phyloP scores from a whole-genome alignment of 2,329 filamentous ascomycete species.

The Penicillium sp. region DNA sequence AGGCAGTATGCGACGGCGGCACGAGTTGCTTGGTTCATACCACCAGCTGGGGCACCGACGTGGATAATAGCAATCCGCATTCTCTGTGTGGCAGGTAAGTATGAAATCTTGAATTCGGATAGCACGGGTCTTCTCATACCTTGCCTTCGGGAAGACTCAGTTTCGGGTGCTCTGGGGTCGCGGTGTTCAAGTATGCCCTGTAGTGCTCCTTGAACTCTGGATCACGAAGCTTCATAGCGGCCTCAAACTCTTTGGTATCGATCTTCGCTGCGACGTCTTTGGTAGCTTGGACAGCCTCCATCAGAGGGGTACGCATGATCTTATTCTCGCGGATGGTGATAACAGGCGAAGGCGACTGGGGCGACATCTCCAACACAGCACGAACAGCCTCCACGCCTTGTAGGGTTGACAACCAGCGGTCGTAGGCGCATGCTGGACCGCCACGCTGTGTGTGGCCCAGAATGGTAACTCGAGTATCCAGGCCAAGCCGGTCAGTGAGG shows the following conservation, averaged over 20 bases:
- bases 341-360: conserved; percentile 85
- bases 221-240: conserved; percentile 83
- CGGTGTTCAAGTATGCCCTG: conserved; percentile 84
- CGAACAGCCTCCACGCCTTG: conserved; percentile 94
- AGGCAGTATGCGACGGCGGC: conserved; percentile 91
- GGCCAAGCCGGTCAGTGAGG: conserved; percentile 71
- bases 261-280: conserved; percentile 81
- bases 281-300: conserved; percentile 83
- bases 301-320: conserved; percentile 82
- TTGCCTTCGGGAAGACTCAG: conserved; percentile 66
- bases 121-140: conserved; percentile 45
- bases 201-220: conserved; percentile 93
- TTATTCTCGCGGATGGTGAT: conserved; percentile 98
- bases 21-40: conserved; percentile 95
- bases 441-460: conserved; percentile 97
- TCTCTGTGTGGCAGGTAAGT: conserved; percentile 52
- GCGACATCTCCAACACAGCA: conserved; percentile 82
- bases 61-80: conserved; percentile 96
- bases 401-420: conserved; percentile 85
- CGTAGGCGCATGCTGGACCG: conserved; percentile 86
- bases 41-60: conserved; percentile 91
- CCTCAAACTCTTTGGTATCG: conserved; percentile 76
- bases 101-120: not conserved
- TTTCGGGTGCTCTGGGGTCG: conserved; percentile 69
- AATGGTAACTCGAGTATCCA: conserved; percentile 92